These are phyloP conservation scores for Powellomyces hirtus DNA, from an alignment of 192 early-diverging fungal genomes.

Conservation along the genomic window DNA sequence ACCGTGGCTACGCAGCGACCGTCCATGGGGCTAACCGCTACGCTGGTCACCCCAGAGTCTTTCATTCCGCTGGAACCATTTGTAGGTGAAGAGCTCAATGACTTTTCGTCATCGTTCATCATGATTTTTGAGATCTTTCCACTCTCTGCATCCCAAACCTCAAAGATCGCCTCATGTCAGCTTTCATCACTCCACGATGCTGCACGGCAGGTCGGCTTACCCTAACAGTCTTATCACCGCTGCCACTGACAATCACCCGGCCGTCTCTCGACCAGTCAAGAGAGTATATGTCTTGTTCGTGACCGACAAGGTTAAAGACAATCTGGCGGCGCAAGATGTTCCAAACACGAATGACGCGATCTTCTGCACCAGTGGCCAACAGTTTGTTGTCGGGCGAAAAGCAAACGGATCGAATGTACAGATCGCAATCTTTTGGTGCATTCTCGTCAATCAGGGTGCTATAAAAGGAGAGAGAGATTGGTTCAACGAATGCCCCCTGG, in stretches of 20 bases:
- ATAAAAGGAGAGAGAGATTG: not conserved
- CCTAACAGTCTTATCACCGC: conserved; percentile 48
- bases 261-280: conserved; percentile 93
- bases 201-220: no score
- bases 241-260: conserved; percentile 81
- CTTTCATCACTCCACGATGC: no score
- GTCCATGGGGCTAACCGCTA: conserved; percentile 84
- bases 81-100: conserved; percentile 2
- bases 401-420: conserved; percentile 95
- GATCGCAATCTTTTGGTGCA: conserved; percentile 73
- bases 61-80: conserved; percentile 54
- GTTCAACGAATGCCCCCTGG: not conserved
- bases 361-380: conserved; percentile 94
- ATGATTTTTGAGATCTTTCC: conserved; percentile 72
- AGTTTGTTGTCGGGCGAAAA: conserved; percentile 90
- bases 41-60: conserved; percentile 93
- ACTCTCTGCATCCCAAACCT: conserved; percentile 84
- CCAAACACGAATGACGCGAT: conserved; percentile 86
- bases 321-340: conserved; percentile 37
- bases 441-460: conserved; percentile 78
- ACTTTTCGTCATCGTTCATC: conserved; percentile 66
- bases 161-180: no score
- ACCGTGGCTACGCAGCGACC: conserved; percentile 79
- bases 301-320: conserved; percentile 67
- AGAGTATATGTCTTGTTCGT: conserved; percentile 96